A percentile compares a stretch with the other conserved stretches of the same genome.
These are phyloP conservation scores for Hemileia vastatrix DNA, from an alignment of 1,284 basidiomycete species.

Conservation along the genomic window DNA sequence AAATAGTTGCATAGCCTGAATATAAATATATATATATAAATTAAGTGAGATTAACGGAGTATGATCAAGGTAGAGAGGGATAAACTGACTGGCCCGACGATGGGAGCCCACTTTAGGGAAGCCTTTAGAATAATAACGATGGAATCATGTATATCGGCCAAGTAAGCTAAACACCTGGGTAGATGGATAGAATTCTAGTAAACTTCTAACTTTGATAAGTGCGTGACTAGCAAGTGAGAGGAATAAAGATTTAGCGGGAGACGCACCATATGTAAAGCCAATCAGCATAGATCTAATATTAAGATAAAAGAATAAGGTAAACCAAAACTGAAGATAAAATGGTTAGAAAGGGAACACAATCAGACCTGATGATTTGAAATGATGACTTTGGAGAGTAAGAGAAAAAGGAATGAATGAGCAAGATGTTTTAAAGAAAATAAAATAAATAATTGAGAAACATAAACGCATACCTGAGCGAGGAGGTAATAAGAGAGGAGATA, in stretches of 20 bases:
- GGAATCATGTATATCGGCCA: slow-evolving; percentile 59
- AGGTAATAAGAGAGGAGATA: slow-evolving; percentile 5
- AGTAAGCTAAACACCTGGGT: slow-evolving; percentile 58
- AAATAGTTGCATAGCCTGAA: slow-evolving; percentile 78
- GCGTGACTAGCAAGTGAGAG: neutral
- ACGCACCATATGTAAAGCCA: slow-evolving; percentile 71
- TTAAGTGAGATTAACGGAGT: neutral
- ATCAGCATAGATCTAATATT: slow-evolving; percentile 66
- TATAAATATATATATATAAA: neutral
- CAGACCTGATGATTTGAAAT: slow-evolving; percentile 37
- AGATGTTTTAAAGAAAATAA: neutral
- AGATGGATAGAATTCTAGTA: neutral
- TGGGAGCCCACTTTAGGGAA: slow-evolving; percentile 72
- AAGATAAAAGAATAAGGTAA: neutral
- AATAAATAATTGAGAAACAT: neutral
- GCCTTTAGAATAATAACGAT: slow-evolving; percentile 84
- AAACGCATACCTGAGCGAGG: slow-evolving; percentile 4
- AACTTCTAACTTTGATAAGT: neutral
- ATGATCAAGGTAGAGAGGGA: neutral
- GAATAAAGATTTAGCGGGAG: neutral
- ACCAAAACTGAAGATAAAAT: neutral
- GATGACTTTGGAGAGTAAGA: slow-evolving; percentile 10
- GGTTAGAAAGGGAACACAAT: neutral
- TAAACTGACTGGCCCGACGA: slow-evolving; percentile 69
- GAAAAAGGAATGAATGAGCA: neutral